phyloP scores from a whole-genome alignment of 1,284 basidiomycete genomes.

The Fomes fomentarius region DNA sequence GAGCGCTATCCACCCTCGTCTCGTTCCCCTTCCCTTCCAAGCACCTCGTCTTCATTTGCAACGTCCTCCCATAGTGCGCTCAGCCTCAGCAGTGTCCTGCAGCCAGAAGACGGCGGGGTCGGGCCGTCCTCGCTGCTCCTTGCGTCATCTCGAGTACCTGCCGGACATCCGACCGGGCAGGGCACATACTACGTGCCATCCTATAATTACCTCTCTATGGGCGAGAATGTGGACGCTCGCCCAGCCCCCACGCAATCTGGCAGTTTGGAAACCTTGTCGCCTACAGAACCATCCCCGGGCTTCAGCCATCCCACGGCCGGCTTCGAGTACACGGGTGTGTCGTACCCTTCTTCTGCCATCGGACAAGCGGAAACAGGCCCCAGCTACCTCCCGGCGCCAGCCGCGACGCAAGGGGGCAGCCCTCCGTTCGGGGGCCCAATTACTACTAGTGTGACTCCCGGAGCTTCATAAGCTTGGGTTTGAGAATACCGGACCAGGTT shows the following conservation, averaged over 20 bases:
- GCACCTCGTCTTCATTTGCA: constrained; percentile 27
- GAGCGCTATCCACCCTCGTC: constrained; percentile 29
- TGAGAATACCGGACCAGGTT: constrained; percentile 14
- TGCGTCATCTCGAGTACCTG: constrained; percentile 14
- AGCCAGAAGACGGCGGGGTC: constrained; percentile 15
- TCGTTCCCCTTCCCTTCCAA: constrained; percentile 28
- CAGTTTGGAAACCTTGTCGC: constrained; percentile 22
- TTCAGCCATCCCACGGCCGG: constrained; percentile 23
- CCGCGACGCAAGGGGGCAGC: constrained; percentile 20
- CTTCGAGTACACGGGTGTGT: constrained; percentile 23
- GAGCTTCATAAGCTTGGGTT: constrained; percentile 9
- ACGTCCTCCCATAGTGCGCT: constrained; percentile 23
- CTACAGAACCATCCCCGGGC: constrained; percentile 19
- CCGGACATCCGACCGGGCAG: constrained; percentile 21
- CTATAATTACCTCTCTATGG: constrained; percentile 27
- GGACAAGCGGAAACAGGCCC: constrained; percentile 16
- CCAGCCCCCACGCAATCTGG: constrained; percentile 20
- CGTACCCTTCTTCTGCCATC: constrained; percentile 18
- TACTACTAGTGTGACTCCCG: constrained; percentile 16
- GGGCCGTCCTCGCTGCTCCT: constrained; percentile 22
- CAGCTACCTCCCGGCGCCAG: constrained; percentile 18
- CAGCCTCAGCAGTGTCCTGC: constrained; percentile 23
- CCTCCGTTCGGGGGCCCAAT: constrained; percentile 20
- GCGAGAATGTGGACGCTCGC: constrained; percentile 21
- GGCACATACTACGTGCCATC: constrained; percentile 26